Evolutionary conservation across 2,329 filamentous ascomycete species (phyloP).

Genomic region (Claviceps maximensis): DNA sequence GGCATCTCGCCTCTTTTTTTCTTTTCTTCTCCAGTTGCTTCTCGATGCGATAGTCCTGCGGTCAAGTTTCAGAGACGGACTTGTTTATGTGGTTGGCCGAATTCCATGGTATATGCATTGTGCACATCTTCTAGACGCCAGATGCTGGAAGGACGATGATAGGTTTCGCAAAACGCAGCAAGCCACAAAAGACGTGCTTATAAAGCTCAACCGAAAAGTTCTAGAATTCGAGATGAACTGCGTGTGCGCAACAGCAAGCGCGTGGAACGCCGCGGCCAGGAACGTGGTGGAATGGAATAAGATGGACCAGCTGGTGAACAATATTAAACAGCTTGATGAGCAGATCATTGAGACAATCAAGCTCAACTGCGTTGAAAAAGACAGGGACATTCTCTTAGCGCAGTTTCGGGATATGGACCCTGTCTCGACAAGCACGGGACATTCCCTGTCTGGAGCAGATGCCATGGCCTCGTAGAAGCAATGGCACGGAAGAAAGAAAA

Average conservation of each 20-base stretch:
- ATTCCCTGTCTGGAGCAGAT: not conserved
- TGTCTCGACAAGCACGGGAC: not conserved
- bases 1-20: not conserved
- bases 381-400: constrained; percentile 8
- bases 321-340: constrained; percentile 16
- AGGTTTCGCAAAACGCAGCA: constrained; percentile 12
- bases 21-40: constrained; percentile 15
- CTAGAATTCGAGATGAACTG: constrained; percentile 28
- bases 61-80: constrained; percentile 16
- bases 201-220: constrained; percentile 18
- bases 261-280: constrained; percentile 23
- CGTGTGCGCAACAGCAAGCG: constrained; percentile 24
- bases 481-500: not conserved
- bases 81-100: constrained; percentile 19
- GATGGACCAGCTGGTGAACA: constrained; percentile 15
- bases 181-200: constrained; percentile 12
- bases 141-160: constrained; percentile 11
- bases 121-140: constrained; percentile 13
- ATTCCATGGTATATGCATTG: constrained; percentile 24
- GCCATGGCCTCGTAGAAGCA: not conserved
- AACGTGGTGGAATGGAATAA: constrained; percentile 24
- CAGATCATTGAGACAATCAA: constrained; percentile 13
- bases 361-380: constrained; percentile 9
- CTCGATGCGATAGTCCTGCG: constrained; percentile 22
- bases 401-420: constrained; percentile 7